Percentiles rank a stretch among this genome's conserved stretches.
Conservation (phyloP, 495 filamentous ascomycete species). For the Penicillium cinerascens region DNA sequence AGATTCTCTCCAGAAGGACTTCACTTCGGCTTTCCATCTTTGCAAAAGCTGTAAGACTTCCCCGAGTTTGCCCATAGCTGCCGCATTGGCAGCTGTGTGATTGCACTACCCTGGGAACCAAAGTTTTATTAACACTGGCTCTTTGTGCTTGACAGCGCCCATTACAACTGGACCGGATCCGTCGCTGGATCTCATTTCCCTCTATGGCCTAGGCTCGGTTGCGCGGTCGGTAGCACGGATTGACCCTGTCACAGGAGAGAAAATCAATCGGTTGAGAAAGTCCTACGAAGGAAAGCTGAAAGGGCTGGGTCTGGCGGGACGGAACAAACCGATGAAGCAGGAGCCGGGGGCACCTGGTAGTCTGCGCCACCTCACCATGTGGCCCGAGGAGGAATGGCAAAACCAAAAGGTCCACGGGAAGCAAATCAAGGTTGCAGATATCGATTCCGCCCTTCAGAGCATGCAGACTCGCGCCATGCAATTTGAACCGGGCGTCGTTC, state of each 20-base stretch:
- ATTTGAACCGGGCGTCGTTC: constrained; percentile 53
- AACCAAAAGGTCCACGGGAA: constrained; percentile 61
- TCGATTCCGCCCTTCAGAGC: constrained; percentile 42
- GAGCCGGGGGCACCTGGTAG: constrained; percentile 40
- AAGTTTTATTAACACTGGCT: constrained; percentile 42
- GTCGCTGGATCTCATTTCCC: constrained; percentile 58
- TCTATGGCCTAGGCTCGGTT: constrained; percentile 58
- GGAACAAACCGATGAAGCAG: constrained; percentile 56
- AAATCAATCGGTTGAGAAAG: constrained; percentile 70
- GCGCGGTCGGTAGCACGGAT: constrained; percentile 61
- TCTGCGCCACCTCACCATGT: constrained; percentile 44
- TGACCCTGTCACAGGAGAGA: constrained; percentile 63
- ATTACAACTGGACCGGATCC: constrained; percentile 54
- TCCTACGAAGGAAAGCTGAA: constrained; percentile 72
- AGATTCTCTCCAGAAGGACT: constrained; percentile 45
- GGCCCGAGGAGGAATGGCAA: constrained; percentile 66
- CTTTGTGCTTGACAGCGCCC: constrained; percentile 37
- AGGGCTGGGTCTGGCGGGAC: constrained; percentile 57
- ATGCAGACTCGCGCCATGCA: constrained; percentile 53
- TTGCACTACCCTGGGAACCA: constrained; percentile 27
- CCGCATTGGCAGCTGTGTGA: constrained; percentile 25
- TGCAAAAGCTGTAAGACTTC: constrained; percentile 51
- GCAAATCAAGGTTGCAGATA: constrained; percentile 46
- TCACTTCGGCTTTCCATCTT: constrained; percentile 48
- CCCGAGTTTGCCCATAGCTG: constrained; percentile 32